A percentile compares a stretch with the other conserved stretches of the same genome.
Evolutionary conservation across 768 basidiomycete species (phyloP).

Genomic region (Russula ochroleuca): DNA sequence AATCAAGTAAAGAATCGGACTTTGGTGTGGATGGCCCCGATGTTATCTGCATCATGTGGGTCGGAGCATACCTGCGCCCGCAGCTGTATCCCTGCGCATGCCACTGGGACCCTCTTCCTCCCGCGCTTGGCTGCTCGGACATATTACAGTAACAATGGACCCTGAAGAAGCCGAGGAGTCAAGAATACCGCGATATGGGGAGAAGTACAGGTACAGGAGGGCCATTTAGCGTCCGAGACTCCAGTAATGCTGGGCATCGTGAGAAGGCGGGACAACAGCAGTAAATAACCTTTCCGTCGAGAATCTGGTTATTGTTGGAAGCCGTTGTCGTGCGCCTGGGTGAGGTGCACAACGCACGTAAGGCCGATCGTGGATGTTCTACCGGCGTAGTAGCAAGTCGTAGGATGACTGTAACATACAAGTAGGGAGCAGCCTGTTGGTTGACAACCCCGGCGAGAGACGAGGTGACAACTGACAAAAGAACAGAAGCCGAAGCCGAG

Average conservation of each 20-base stretch:
- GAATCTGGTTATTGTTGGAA: no score
- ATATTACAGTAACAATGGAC: neutral
- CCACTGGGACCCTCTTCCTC: neutral
- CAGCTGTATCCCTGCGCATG: neutral
- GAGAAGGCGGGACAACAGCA: no score
- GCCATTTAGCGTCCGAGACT: no score
- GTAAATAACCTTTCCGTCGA: no score
- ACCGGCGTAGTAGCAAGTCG: neutral
- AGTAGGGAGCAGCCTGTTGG: neutral
- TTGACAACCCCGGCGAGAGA: neutral
- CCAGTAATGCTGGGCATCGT: no score
- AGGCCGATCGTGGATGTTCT: no score
- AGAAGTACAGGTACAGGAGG: no score
- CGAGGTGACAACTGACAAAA: neutral
- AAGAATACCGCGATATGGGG: neutral
- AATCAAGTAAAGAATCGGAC: neutral
- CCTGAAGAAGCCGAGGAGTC: neutral
- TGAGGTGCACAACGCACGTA: no score
- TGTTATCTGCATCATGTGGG: neutral
- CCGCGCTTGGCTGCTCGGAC: neutral
- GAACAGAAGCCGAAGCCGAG: neutral
- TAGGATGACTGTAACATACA: neutral
- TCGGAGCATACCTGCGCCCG: neutral
- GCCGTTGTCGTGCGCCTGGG: no score
- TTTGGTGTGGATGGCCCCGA: neutral